Evolutionary conservation across 164 flowering plant genomes (phyloP).

Genomic region (Chimonanthus praecox): DNA sequence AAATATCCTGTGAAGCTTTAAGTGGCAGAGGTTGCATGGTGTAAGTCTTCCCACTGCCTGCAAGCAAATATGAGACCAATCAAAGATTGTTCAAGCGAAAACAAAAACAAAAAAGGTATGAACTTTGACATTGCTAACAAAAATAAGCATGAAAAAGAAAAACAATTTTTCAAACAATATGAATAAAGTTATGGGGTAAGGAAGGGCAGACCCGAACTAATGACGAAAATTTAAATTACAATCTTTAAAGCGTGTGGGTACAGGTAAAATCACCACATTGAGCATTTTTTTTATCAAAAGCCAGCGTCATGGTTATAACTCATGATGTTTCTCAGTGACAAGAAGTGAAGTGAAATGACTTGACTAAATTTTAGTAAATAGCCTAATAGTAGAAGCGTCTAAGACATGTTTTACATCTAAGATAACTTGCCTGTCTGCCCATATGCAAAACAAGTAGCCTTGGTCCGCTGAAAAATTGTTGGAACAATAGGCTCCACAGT

Average conservation of each 20-base stretch:
- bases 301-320: neutral
- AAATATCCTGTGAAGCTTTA: slow-evolving; percentile 78
- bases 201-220: too few species aligned
- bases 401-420: neutral
- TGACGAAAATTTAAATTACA: too few species aligned
- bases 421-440: slow-evolving; percentile 79
- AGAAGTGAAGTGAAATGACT: neutral
- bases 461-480: slow-evolving; percentile 74
- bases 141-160: neutral
- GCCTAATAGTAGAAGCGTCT: neutral
- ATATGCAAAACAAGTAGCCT: slow-evolving; percentile 98
- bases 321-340: neutral
- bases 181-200: too few species aligned
- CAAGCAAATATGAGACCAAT: neutral
- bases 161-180: neutral
- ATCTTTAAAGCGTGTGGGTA: neutral
- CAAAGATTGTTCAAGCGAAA: neutral
- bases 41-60: slow-evolving; percentile 96
- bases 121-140: neutral
- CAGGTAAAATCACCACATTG: neutral
- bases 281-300: neutral
- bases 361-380: neutral
- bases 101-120: neutral
- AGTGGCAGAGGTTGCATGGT: slow-evolving; percentile 95
- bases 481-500: slow-evolving; percentile 94